phyloP scores from a whole-genome alignment of 768 basidiomycete genomes.

The Lepiota subincarnata region DNA sequence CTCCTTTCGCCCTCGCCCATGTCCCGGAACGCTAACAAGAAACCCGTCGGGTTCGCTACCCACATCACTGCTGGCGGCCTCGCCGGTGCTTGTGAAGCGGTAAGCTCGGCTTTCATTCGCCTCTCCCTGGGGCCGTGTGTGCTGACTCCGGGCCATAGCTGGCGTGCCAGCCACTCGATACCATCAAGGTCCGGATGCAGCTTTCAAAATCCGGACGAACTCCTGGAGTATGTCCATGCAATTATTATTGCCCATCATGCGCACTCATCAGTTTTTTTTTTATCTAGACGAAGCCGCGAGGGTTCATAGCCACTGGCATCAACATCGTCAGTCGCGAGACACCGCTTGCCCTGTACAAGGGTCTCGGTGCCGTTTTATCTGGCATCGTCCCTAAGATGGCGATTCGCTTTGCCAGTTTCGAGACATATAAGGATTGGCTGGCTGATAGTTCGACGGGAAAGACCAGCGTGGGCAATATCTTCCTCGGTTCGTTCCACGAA shows the following conservation, averaged over 20 bases:
- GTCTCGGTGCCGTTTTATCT: constrained; percentile 91
- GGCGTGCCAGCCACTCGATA: constrained; percentile 91
- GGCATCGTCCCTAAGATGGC: constrained; percentile 99
- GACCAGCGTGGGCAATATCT: constrained; percentile 75
- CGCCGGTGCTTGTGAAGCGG: constrained; percentile 91
- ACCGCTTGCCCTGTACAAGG: constrained; percentile 95
- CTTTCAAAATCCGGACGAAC: constrained; percentile 74
- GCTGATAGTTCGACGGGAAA: constrained; percentile 74
- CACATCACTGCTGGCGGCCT: constrained; percentile 94
- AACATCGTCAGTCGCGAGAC: constrained; percentile 90
- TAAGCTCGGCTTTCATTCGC: constrained; percentile 30
- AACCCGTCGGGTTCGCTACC: constrained; percentile 78
- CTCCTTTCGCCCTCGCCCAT: constrained; percentile 31
- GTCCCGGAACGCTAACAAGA: constrained; percentile 60
- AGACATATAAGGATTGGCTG: constrained; percentile 85
- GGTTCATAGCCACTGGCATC: constrained; percentile 86
- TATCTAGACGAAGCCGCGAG: constrained; percentile 80
- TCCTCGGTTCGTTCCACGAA: constrained; percentile 61
- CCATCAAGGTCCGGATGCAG: constrained; percentile 99
- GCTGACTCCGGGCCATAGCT: constrained; percentile 37
- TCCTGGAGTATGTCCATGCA: constrained; percentile 68
- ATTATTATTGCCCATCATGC: constrained; percentile 5
- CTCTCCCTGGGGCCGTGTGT: neutral
- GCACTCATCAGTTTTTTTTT: constrained; percentile 5
- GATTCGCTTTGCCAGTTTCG: constrained; percentile 97